These are phyloP conservation scores for Eremothecium coryli DNA, from an alignment of 1,139 yeast genomes.

Conservation along the genomic window DNA sequence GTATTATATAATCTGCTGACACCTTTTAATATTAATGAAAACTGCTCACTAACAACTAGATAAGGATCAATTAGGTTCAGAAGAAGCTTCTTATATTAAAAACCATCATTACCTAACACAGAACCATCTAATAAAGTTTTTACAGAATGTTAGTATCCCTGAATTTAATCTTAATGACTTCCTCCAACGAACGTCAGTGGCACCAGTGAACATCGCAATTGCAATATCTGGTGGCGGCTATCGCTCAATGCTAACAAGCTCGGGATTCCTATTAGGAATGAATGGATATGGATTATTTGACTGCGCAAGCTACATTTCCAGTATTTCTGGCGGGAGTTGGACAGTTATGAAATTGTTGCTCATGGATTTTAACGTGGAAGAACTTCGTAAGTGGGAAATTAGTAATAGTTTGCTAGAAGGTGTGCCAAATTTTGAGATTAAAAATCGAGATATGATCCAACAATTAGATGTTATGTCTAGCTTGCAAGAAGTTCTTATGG, in stretches of 20 bases:
- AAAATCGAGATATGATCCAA: slow-evolving; percentile 25
- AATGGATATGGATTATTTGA: slow-evolving; percentile 49
- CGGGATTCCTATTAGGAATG: slow-evolving; percentile 50
- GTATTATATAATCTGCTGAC: background rate
- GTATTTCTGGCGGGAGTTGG: slow-evolving; percentile 70
- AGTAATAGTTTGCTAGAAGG: slow-evolving; percentile 47
- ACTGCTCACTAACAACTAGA: slow-evolving; percentile 5
- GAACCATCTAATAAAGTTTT: slow-evolving; percentile 30
- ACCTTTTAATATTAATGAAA: background rate
- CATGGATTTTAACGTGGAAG: slow-evolving; percentile 37
- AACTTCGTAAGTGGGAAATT: slow-evolving; percentile 38
- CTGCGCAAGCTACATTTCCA: slow-evolving; percentile 46
- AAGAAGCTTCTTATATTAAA: slow-evolving; percentile 35
- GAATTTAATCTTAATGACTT: slow-evolving; percentile 32
- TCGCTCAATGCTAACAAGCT: slow-evolving; percentile 57
- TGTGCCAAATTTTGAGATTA: slow-evolving; percentile 36
- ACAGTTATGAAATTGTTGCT: slow-evolving; percentile 42
- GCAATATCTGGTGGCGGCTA: slow-evolving; percentile 72
- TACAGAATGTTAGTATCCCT: slow-evolving; percentile 35
- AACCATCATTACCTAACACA: slow-evolving; percentile 33
- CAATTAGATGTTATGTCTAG: slow-evolving; percentile 19
- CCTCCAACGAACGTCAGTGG: slow-evolving; percentile 20
- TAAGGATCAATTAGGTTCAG: slow-evolving; percentile 1
- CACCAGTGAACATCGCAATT: slow-evolving; percentile 31
- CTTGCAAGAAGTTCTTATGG: slow-evolving; percentile 21